Percentiles rank a stretch among this genome's conserved stretches.
phyloP scores from a whole-genome alignment of 495 filamentous ascomycete genomes.

The Diplogelasinospora grovesii region DNA sequence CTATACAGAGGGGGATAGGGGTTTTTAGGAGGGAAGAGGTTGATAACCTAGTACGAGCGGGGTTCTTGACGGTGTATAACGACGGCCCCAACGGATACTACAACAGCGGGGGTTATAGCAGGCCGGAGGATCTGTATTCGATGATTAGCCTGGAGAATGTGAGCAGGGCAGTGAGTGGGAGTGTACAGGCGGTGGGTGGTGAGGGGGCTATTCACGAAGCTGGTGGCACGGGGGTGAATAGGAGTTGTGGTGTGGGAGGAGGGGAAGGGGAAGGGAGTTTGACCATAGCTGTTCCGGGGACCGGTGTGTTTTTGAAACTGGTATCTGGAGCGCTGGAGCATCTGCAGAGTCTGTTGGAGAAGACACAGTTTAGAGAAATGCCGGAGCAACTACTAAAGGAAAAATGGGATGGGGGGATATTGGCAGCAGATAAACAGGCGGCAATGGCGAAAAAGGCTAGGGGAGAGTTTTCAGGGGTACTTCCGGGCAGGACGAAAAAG shows the following conservation, averaged over 20 bases:
- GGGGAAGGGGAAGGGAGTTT: slow-evolving; percentile 32
- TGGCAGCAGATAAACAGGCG: slow-evolving; percentile 39
- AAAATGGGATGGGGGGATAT: slow-evolving; percentile 72
- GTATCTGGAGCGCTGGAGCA: slow-evolving; percentile 58
- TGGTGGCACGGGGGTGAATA: slow-evolving; percentile 39
- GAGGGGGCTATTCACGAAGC: slow-evolving; percentile 45
- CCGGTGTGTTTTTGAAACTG: slow-evolving; percentile 68
- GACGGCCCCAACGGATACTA: slow-evolving; percentile 24
- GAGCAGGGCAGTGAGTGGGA: slow-evolving; percentile 54
- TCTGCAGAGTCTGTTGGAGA: slow-evolving; percentile 57
- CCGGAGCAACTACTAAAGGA: slow-evolving; percentile 63
- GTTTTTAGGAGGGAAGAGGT: slow-evolving; percentile 43
- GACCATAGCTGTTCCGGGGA: slow-evolving; percentile 65
- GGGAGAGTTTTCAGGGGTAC: slow-evolving; percentile 62
- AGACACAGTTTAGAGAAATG: slow-evolving; percentile 56
- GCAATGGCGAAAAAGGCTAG: slow-evolving; percentile 55
- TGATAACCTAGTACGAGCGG: slow-evolving; percentile 52
- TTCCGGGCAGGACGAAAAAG: slow-evolving; percentile 70
- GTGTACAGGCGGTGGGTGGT: slow-evolving; percentile 57
- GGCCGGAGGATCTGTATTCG: slow-evolving; percentile 46
- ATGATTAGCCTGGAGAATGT: slow-evolving; percentile 48
- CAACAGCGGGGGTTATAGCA: slow-evolving; percentile 31
- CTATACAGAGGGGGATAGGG: slow-evolving; percentile 44
- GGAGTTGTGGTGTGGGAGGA: slow-evolving; percentile 12
- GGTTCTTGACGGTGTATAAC: slow-evolving; percentile 54